A percentile compares a stretch with the other conserved stretches of the same genome.
Conservation (phyloP, 345 rosid species). For the Corchorus capsularis region DNA sequence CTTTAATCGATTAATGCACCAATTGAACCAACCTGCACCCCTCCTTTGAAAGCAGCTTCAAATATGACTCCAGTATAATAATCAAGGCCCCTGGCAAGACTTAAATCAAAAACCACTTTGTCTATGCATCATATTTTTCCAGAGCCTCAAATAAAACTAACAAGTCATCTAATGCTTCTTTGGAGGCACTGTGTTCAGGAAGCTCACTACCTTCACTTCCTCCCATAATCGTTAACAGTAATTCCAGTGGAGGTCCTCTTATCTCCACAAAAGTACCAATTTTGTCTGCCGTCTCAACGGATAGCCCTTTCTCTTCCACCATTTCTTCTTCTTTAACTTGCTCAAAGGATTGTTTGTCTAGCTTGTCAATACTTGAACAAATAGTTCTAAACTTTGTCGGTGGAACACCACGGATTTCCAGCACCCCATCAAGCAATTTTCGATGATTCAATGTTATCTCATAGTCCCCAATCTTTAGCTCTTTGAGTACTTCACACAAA, state of each 20-base stretch:
- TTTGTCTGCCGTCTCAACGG: slow-evolving; percentile 66
- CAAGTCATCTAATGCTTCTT: slow-evolving; percentile 71
- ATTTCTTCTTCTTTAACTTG: slow-evolving; percentile 89
- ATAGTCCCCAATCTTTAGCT: too few relatives aligned
- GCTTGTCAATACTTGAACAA: slow-evolving; percentile 92
- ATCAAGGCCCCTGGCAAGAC: slow-evolving; percentile 98
- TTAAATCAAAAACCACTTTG: slow-evolving; percentile 88
- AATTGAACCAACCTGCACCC: slow-evolving; percentile 92
- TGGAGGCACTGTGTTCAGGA: slow-evolving; percentile 56
- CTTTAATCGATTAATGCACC: too few relatives aligned
- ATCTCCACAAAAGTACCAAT: slow-evolving; percentile 79
- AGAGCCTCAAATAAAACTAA: slow-evolving; percentile 81
- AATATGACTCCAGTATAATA: slow-evolving; percentile 94
- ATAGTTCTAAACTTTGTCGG: slow-evolving; percentile 86
- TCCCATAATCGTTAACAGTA: slow-evolving; percentile 55
- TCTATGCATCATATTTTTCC: slow-evolving; percentile 63
- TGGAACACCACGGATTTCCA: slow-evolving; percentile 96
- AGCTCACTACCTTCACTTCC: slow-evolving; percentile 66
- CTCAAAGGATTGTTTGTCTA: slow-evolving; percentile 87
- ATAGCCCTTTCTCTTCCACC: slow-evolving; percentile 91
- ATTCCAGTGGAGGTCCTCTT: slow-evolving; percentile 70
- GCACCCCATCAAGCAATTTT: slow-evolving; percentile 89
- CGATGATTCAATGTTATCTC: slow-evolving; percentile 93
- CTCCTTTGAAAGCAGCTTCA: slow-evolving; percentile 87
- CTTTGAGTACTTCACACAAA: too few relatives aligned